phyloP scores from a whole-genome alignment of 2,329 filamentous ascomycete species.

The Pyrenophora teres region DNA sequence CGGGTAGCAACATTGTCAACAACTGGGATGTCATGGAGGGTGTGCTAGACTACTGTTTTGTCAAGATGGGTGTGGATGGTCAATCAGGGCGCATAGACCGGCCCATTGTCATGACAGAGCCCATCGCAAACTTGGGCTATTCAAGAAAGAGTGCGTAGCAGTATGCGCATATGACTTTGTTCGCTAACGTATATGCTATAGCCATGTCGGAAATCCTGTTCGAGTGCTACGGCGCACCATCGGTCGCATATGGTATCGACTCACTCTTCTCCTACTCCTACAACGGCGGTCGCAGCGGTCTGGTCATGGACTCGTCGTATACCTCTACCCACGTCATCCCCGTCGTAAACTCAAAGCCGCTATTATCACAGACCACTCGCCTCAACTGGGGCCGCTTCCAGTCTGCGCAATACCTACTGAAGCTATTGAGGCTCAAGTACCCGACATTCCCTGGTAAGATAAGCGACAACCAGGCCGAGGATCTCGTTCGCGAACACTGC shows the following conservation, averaged over 20 bases:
- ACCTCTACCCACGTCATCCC: constrained; percentile 95
- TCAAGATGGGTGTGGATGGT: constrained; percentile 87
- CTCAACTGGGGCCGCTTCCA: constrained; percentile 96
- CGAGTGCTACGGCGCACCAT: constrained; percentile 90
- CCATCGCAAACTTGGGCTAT: constrained; percentile 88
- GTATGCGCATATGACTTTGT: not conserved
- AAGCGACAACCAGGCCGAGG: constrained; percentile 82
- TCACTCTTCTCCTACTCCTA: constrained; percentile 94
- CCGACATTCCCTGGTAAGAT: constrained; percentile 85
- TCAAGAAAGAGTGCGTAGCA: constrained; percentile 75
- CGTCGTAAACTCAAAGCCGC: constrained; percentile 81
- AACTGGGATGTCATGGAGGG: constrained; percentile 99
- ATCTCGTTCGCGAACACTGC: constrained; percentile 85
- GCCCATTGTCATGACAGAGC: constrained; percentile 93
- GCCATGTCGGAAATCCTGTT: constrained; percentile 98
- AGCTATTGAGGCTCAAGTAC: constrained; percentile 89
- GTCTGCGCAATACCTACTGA: constrained; percentile 85
- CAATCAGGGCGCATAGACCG: constrained; percentile 75
- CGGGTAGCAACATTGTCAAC: constrained; percentile 85
- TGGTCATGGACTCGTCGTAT: constrained; percentile 90
- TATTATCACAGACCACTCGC: constrained; percentile 82
- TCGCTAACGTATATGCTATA: constrained; percentile 49
- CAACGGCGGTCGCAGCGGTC: constrained; percentile 83
- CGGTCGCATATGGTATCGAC: constrained; percentile 91
- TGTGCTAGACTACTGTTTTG: constrained; percentile 88